Percentiles rank a stretch among this genome's conserved stretches.
phyloP scores from a whole-genome alignment of 441 rosid genomes.

The Metrosideros polymorpha region DNA sequence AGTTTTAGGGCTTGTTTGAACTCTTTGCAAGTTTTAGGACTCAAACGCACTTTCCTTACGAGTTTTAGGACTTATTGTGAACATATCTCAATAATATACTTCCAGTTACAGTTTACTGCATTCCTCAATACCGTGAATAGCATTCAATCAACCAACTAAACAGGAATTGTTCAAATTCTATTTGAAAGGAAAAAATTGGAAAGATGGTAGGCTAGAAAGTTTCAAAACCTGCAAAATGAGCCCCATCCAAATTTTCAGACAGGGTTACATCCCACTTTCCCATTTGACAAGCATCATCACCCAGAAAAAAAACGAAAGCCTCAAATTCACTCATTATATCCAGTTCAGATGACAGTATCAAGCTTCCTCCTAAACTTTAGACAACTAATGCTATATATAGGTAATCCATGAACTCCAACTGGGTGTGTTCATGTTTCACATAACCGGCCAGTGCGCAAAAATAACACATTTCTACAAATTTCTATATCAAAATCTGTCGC shows the following conservation, averaged over 20 bases:
- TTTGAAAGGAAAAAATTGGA: neutral
- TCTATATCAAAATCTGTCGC: neutral
- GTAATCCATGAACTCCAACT: neutral
- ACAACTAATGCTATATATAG: neutral
- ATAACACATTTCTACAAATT: neutral
- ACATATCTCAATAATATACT: neutral
- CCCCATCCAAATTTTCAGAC: neutral
- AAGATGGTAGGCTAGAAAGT: neutral
- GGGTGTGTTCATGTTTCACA: neutral
- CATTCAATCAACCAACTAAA: neutral
- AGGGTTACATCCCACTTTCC: neutral
- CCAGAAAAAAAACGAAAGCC: neutral
- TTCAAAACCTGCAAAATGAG: neutral
- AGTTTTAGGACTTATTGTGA: too few relatives aligned
- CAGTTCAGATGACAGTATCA: neutral
- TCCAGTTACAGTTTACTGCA: neutral
- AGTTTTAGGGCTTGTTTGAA: too few relatives aligned
- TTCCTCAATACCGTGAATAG: neutral
- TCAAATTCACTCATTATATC: neutral
- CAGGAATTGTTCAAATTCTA: neutral
- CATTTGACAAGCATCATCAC: neutral
- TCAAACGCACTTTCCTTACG: too few relatives aligned
- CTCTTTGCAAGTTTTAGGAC: too few relatives aligned
- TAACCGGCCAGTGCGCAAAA: neutral
- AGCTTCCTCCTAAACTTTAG: neutral